Base-by-base conservation (phyloP, 2,329 filamentous ascomycete genomes). In the Fusarium concolor region DNA sequence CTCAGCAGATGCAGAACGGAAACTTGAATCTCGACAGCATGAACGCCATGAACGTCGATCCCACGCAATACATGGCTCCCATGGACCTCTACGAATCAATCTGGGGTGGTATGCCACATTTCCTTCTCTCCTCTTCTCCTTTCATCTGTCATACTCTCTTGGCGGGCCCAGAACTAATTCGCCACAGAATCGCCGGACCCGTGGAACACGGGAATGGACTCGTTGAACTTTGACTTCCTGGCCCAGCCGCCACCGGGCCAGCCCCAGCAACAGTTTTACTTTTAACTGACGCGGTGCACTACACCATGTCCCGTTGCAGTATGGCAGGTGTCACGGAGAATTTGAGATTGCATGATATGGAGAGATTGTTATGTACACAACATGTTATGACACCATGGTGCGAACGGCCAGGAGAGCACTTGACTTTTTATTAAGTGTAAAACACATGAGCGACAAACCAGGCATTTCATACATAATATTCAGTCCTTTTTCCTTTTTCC, bases 61-160 rank as follows among this genome's bases (percentile, higher is more conserved):
- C 86, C 17, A 81, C 84, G 5, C 80, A 86, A 33, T 86, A 87
- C 68, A 87, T 90, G 82, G 88, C 88, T 37, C 88, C 88, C 1
- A 88, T 90, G 87, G 88, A 90, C 62, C 78, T 90, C 1, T 90
- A 89, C 73, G 87, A 90, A 71, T 89, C 87, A 6, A 90, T 90
- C 44, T 90, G 89, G 79, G 89, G 87, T 83, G 88, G 87, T 89
- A 78, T 76, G 86, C 81, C 64, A 22, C 63, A 22, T 20, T 46
- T 26, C 42, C 37, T 31, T 33, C n/a, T n/a, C n/a, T n/a, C 3
- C 18, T 24, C 35, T 41, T 43, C 43, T 44, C 18, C 24, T 55
- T 43, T 33, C 18, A 39, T 35, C 49, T 43, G 37, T 44, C 59
- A 49, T 29, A 37, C n/a, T 14, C 17, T 28, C 22, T 46, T 31